These are phyloP conservation scores for Colletotrichum spaethianum DNA, from an alignment of 2,329 filamentous ascomycete genomes.

Conservation along the genomic window DNA sequence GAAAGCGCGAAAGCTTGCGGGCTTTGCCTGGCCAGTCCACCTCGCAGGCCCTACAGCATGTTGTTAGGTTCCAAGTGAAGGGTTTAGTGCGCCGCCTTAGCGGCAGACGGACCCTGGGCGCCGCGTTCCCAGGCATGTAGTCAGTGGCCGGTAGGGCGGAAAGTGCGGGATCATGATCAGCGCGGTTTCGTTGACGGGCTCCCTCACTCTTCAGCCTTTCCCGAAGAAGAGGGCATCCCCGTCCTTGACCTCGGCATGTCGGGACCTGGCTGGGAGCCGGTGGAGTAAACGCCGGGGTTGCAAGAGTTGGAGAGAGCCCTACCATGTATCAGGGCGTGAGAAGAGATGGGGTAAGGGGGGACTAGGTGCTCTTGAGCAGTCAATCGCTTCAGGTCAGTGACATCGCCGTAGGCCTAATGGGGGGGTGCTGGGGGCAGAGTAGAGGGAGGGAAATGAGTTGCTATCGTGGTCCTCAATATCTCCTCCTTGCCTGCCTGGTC, in stretches of 20 bases:
- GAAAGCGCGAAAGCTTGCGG: slow-evolving; percentile 2
- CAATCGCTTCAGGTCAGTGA: slow-evolving; percentile 24
- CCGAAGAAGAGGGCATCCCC: slow-evolving; percentile 27
- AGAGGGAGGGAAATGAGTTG: slow-evolving; percentile 11
- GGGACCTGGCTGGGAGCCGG: not conserved
- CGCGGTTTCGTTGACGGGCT: slow-evolving; percentile 16
- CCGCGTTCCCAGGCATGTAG: slow-evolving; percentile 6
- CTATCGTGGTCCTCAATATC: not conserved
- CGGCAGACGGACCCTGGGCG: slow-evolving; percentile 27
- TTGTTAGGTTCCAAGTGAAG: slow-evolving; percentile 18
- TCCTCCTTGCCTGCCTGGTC: not conserved
- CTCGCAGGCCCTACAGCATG: slow-evolving; percentile 5
- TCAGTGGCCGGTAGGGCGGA: slow-evolving; percentile 35
- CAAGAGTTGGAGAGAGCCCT: not conserved
- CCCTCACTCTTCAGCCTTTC: slow-evolving; percentile 3
- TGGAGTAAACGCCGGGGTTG: not conserved
- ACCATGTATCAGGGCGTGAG: not conserved
- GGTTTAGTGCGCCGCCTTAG: slow-evolving; percentile 22
- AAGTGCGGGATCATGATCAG: slow-evolving; percentile 37
- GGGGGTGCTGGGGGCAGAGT: not conserved
- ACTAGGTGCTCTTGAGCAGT: not conserved
- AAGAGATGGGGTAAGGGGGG: not conserved
- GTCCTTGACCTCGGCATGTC: slow-evolving; percentile 32
- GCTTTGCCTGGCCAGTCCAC: not conserved
- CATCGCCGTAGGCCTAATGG: slow-evolving; percentile 4